Percentiles rank a stretch among this genome's conserved stretches.
Evolutionary conservation across 345 rosid genomes (phyloP).

Genomic region (Barbarea vulgaris): DNA sequence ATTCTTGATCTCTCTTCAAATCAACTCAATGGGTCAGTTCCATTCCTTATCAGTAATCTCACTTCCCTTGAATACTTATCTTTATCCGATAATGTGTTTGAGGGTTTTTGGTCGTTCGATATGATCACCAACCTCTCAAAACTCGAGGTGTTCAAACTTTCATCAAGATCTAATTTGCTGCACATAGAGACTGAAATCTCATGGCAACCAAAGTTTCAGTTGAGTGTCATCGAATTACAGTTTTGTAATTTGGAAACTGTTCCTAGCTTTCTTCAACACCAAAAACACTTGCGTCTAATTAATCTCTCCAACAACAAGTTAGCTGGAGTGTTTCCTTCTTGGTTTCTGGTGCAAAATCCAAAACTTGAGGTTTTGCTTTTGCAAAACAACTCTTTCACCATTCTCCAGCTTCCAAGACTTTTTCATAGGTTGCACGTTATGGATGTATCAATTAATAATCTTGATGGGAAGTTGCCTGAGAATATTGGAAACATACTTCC

Average conservation of each 20-base stretch:
- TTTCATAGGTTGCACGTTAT: neutral
- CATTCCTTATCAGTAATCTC: neutral
- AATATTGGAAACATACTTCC: neutral
- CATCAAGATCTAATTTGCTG: neutral
- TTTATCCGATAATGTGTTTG: conserved; percentile 14
- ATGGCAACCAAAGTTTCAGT: neutral
- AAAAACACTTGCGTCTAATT: conserved; percentile 6
- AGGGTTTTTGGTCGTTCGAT: conserved; percentile 7
- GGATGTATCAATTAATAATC: neutral
- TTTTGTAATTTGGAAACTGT: neutral
- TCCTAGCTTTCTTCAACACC: conserved; percentile 23
- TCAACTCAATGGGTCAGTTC: neutral
- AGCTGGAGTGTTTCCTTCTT: conserved; percentile 1
- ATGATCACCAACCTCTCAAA: conserved; percentile 2
- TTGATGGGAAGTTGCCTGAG: neutral
- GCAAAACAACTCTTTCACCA: conserved; percentile 18
- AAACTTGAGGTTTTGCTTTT: conserved; percentile 9
- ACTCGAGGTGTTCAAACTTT: conserved; percentile 29
- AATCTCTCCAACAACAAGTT: conserved; percentile 29
- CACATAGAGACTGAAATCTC: neutral
- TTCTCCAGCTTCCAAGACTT: neutral
- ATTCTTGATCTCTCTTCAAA: conserved; percentile 32
- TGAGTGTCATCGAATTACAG: neutral
- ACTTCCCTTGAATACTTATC: conserved; percentile 7
- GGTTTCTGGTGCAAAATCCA: neutral